Base-by-base conservation (phyloP, 2,329 filamentous ascomycete genomes). In the Rhynchosporium secalis region DNA sequence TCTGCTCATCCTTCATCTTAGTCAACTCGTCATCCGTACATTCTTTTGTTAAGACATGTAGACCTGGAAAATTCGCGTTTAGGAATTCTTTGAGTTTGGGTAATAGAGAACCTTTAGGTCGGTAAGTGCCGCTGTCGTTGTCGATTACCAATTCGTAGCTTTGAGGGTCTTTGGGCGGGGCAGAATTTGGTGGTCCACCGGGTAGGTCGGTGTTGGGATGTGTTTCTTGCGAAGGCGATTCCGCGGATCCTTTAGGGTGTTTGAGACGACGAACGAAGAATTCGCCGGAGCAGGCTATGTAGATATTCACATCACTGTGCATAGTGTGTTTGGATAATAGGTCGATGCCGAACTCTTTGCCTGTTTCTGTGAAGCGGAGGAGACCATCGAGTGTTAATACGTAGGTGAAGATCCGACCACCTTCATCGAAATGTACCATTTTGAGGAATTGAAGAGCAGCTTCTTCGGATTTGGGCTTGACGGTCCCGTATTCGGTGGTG, bases 251-350 rank as follows among this genome's bases (percentile, higher is more conserved):
- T 33, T 79, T 75, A 0, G 81, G 79, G 63, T 84, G 80, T 65
- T 80, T 83, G 31, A 91, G 80, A 2, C 89, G 84, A 13, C 92
- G 85, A 65, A 98, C 83, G 74, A 97, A 95, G 76, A 98, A 98
- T 73, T 98, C 94, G 47, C 94, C 94, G 0, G 90, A 92, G 73
- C 88, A 97, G 28, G 93, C 94, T 66, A 97, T 91, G 74, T 96
- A 96, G 2, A 91, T 89, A 41, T 87, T 90, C 1, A 96, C 93
- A 75, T 97, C 88, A 67, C 91, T 94, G 78, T 98, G 94, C 92
- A 98, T 96, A 46, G 92, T 96, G 76, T 98, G 94, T 75, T 98
- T 98, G 75, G 88, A 92, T 71, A 98, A 78, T 75, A 97, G 80
- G 76, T 97, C 94, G 71, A 98, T 92, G 58, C 93, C 92, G 63